These are phyloP conservation scores for Amoeboaphelidium protococcarum DNA, from an alignment of 371 early-diverging fungal genomes.

Conservation along the genomic window DNA sequence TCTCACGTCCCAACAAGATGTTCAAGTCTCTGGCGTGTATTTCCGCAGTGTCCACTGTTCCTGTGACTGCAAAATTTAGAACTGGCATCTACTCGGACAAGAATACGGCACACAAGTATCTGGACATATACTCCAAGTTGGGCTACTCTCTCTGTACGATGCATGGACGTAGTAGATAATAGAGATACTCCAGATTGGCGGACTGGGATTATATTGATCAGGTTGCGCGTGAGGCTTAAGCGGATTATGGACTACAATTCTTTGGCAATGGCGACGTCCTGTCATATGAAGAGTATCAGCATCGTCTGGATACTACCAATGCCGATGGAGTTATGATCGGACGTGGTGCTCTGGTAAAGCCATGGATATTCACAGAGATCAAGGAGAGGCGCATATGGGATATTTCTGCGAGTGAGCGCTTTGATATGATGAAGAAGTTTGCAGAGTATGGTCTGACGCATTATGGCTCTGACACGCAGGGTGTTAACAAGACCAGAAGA, in stretches of 20 bases:
- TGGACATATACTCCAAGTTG: constrained; percentile 31
- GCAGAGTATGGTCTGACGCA: constrained; percentile 66
- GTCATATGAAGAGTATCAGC: constrained; percentile 55
- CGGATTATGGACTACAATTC: constrained; percentile 1
- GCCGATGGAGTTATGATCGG: constrained; percentile 82
- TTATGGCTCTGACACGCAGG: constrained; percentile 74
- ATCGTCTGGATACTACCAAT: constrained; percentile 22
- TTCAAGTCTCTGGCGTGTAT: constrained; percentile 48
- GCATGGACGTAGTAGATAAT: constrained; percentile 75
- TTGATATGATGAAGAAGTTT: constrained; percentile 63
- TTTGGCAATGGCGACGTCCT: constrained; percentile 78
- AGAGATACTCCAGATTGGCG: constrained; percentile 66
- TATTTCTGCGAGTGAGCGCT: constrained; percentile 62
- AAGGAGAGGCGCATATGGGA: constrained; percentile 61
- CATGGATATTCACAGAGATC: constrained; percentile 85
- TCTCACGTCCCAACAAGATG: constrained; percentile 35
- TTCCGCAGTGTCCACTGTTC: constrained; percentile 28
- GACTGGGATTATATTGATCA: constrained; percentile 69
- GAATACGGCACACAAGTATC: constrained; percentile 39
- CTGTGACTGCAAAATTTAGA: constrained; percentile 73
- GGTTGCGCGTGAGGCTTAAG: constrained; percentile 14
- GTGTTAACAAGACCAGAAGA: constrained; percentile 53
- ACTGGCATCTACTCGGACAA: constrained; percentile 39
- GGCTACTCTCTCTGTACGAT: constrained; percentile 33
- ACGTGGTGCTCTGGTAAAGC: constrained; percentile 69